Percentiles rank a stretch among this genome's conserved stretches.
Evolutionary conservation across 2,329 filamentous ascomycete species (phyloP).

Genomic region (Cordyceps fumosorosea): DNA sequence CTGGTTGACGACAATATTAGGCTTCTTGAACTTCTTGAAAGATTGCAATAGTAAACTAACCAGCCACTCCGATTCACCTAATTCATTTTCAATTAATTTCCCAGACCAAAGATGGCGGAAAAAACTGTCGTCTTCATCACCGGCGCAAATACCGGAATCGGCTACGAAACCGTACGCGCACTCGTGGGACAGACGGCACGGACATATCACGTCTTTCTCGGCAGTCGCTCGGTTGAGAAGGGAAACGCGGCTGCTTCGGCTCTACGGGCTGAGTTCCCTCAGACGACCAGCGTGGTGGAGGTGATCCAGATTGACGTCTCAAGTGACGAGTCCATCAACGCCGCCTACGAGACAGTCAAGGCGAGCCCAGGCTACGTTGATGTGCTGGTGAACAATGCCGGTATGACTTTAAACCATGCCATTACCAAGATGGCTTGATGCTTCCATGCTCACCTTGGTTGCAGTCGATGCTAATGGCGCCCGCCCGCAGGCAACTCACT

Average conservation of each 20-base stretch:
- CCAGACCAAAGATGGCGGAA: conserved; percentile 5
- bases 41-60: background rate
- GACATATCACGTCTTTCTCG: conserved; percentile 46
- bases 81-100: too few relatives aligned
- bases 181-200: conserved; percentile 34
- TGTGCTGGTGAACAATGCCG: conserved; percentile 28
- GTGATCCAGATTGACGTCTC: conserved; percentile 26
- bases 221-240: conserved; percentile 42
- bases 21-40: background rate
- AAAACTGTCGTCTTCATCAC: conserved; percentile 43
- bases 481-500: conserved; percentile 28
- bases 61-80: background rate
- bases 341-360: conserved; percentile 22
- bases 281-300: conserved; percentile 33
- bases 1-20: background rate
- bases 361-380: conserved; percentile 24
- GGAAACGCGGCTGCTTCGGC: conserved; percentile 37
- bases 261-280: conserved; percentile 32
- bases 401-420: conserved; percentile 16
- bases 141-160: conserved; percentile 52
- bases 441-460: too few relatives aligned
- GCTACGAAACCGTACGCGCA: conserved; percentile 47
- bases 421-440: background rate
- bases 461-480: background rate
- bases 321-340: conserved; percentile 26